These are phyloP conservation scores for Rhodotorula graminis DNA, from an alignment of 768 basidiomycete genomes.

Conservation along the genomic window DNA sequence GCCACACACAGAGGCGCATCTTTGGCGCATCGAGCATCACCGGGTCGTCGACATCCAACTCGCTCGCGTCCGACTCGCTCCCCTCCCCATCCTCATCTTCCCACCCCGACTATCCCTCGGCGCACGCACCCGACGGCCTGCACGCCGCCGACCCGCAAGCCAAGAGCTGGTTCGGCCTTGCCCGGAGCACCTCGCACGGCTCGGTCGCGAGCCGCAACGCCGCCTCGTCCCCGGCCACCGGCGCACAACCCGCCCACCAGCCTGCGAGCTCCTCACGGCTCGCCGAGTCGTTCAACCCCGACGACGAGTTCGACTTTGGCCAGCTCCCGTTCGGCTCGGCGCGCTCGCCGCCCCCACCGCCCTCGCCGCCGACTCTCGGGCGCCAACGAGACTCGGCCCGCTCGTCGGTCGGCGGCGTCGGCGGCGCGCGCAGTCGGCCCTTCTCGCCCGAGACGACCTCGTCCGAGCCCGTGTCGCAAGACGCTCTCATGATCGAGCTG, in stretches of 20 bases:
- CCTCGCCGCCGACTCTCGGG: background rate
- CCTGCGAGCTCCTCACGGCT: background rate
- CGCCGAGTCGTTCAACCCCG: background rate
- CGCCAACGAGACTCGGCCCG: constrained; percentile 9
- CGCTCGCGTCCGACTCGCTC: constrained; percentile 22
- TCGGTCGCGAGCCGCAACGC: background rate
- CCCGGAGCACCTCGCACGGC: background rate
- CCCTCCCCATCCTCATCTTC: constrained; percentile 14
- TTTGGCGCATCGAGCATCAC: constrained; percentile 20
- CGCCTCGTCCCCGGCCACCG: background rate
- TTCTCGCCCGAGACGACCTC: constrained; percentile 22
- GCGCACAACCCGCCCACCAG: background rate
- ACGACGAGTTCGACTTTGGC: constrained; percentile 14
- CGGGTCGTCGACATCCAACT: constrained; percentile 17
- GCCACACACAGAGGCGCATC: constrained; percentile 30
- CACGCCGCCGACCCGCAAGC: background rate
- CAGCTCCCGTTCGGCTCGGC: constrained; percentile 15
- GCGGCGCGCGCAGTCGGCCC: background rate
- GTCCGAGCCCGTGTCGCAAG: constrained; percentile 50
- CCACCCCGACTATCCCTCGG: constrained; percentile 3
- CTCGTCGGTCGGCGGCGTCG: constrained; percentile 2
- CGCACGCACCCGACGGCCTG: background rate
- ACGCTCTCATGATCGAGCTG: constrained; percentile 81
- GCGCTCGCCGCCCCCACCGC: background rate
- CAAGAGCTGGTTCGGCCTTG: constrained; percentile 24